Conservation (phyloP, 1,284 basidiomycete genomes). For the Fomitiporia mediterranea region DNA sequence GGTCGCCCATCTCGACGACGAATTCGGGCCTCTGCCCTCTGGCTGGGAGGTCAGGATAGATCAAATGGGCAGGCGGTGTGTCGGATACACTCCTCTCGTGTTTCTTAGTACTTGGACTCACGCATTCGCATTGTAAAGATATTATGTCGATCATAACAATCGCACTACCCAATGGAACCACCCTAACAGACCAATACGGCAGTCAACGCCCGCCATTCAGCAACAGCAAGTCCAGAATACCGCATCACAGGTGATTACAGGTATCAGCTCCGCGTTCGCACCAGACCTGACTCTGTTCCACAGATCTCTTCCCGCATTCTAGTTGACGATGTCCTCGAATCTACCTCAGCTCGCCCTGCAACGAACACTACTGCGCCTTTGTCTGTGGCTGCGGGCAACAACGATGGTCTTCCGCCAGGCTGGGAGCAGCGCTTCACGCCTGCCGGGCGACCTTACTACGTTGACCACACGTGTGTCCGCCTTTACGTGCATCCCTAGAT, state of each 20-base stretch:
- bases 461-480: conserved; percentile 61
- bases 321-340: conserved; percentile 59
- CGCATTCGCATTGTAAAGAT: conserved; percentile 24
- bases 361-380: conserved; percentile 31
- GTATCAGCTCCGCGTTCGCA: not conserved
- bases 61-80: conserved; percentile 80
- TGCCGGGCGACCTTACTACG: conserved; percentile 96
- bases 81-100: not conserved
- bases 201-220: not conserved
- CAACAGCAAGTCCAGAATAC: conserved; percentile 21
- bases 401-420: conserved; percentile 77
- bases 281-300: conserved; percentile 41
- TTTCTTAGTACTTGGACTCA: not conserved
- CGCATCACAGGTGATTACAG: conserved; percentile 35
- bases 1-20: conserved; percentile 31
- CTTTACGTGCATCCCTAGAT: too few relatives aligned
- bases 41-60: conserved; percentile 96
- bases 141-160: conserved; percentile 87
- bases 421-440: conserved; percentile 99
- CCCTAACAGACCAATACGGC: conserved; percentile 35
- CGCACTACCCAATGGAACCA: conserved; percentile 94
- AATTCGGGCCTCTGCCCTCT: conserved; percentile 74
- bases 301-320: conserved; percentile 49
- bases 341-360: conserved; percentile 30
- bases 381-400: conserved; percentile 53